Evolutionary conservation across 78 protist species (phyloP).

Genomic region (Bigelowiella natans): DNA sequence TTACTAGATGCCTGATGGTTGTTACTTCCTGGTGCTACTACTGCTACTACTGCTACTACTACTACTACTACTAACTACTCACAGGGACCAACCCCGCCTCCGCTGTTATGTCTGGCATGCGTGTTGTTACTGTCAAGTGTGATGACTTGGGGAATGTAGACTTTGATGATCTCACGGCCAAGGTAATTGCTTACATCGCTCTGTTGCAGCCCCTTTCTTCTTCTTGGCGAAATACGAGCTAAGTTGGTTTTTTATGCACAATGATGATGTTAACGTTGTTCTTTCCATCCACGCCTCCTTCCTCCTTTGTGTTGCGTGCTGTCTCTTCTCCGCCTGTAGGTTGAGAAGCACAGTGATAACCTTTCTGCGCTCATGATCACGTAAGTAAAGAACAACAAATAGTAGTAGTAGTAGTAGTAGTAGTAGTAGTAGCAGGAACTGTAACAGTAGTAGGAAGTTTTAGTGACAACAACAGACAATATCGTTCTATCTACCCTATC

Average conservation of each 20-base stretch:
- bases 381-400: no score
- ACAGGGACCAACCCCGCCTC: constrained; percentile 98
- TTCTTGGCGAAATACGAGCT: no score
- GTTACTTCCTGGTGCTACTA: no score
- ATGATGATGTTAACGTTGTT: no score
- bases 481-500: background rate
- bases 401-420: no score
- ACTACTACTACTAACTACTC: no score
- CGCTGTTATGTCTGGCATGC: constrained; percentile 68
- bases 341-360: constrained; percentile 61
- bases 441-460: background rate
- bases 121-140: constrained; percentile 51
- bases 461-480: background rate
- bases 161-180: constrained; percentile 48
- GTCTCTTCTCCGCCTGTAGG: no score
- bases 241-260: no score
- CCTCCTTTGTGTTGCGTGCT: background rate
- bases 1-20: no score
- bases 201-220: background rate
- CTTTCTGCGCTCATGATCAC: constrained; percentile 58
- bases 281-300: no score
- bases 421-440: background rate
- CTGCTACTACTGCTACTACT: no score
- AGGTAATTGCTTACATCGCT: no score
- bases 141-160: constrained; percentile 73